These are phyloP conservation scores for Lotmaria passim DNA, from an alignment of 208 protist species.

Conservation along the genomic window DNA sequence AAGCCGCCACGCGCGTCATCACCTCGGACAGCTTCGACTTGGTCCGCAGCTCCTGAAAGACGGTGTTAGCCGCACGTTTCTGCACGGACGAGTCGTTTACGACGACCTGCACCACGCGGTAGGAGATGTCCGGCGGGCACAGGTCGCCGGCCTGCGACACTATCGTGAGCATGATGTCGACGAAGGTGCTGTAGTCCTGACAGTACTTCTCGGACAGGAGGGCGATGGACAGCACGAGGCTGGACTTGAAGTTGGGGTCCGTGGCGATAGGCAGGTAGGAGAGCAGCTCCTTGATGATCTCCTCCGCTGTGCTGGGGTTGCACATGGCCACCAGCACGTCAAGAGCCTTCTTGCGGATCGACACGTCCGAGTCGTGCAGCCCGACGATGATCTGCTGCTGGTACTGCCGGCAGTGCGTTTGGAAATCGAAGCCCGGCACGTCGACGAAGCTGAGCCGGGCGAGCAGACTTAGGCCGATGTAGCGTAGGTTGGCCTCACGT, in stretches of 20 bases:
- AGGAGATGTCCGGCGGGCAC: constrained; percentile 93
- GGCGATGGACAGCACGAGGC: constrained; percentile 96
- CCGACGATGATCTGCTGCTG: constrained; percentile 92
- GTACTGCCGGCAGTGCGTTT: constrained; percentile 85
- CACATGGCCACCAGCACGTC: constrained; percentile 98
- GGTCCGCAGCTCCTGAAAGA: constrained; percentile 60
- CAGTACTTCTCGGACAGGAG: constrained; percentile 97
- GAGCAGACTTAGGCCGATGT: constrained; percentile 89
- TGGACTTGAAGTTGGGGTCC: constrained; percentile 93
- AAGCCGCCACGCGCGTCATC: constrained; percentile 80
- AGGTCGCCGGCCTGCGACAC: constrained; percentile 96
- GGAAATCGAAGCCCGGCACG: constrained; percentile 67
- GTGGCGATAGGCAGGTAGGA: constrained; percentile 85
- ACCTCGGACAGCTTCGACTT: constrained; percentile 48
- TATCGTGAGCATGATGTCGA: constrained; percentile 97
- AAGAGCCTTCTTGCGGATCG: constrained; percentile 96
- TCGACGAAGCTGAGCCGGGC: constrained; percentile 67
- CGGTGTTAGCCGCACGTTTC: constrained; percentile 91
- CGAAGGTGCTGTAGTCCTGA: constrained; percentile 90
- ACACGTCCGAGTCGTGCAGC: constrained; percentile 97
- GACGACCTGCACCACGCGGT: constrained; percentile 95
- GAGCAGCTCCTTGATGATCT: constrained; percentile 95
- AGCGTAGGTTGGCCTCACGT: constrained; percentile 92
- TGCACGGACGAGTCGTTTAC: constrained; percentile 96
- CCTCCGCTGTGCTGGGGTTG: constrained; percentile 86